Evolutionary conservation across 805 yeast species (phyloP).

Genomic region (Pichia insulana): DNA sequence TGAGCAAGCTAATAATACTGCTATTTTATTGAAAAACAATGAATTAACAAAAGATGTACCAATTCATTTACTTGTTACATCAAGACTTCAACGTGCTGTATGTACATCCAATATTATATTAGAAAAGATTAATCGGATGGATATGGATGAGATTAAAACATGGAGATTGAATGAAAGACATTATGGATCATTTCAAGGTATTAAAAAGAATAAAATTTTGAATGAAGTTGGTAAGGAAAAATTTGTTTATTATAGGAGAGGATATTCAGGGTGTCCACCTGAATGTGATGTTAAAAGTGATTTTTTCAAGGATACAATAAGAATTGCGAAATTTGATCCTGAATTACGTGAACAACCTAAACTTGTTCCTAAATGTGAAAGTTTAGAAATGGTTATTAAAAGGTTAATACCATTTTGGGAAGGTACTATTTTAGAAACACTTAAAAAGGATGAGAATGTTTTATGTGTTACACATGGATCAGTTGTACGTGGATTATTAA

Average conservation of each 20-base stretch:
- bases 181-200: constrained; percentile 76
- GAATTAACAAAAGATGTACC: constrained; percentile 36
- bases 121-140: constrained; percentile 43
- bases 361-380: constrained; percentile 63
- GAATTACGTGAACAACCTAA: constrained; percentile 24
- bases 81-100: constrained; percentile 64
- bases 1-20: constrained; percentile 60
- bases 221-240: constrained; percentile 60
- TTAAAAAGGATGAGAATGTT: constrained; percentile 45
- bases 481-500: constrained; percentile 67
- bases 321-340: constrained; percentile 25
- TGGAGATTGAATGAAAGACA: constrained; percentile 84
- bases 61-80: constrained; percentile 36
- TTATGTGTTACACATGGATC: constrained; percentile 76
- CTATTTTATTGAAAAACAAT: constrained; percentile 42
- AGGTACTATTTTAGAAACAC: constrained; percentile 40
- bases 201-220: constrained; percentile 59
- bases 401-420: constrained; percentile 57
- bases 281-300: constrained; percentile 30
- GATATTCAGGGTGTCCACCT: constrained; percentile 67
- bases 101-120: constrained; percentile 66
- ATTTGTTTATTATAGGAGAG: constrained; percentile 75
- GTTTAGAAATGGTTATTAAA: constrained; percentile 60
- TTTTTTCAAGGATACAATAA: constrained; percentile 27
- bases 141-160: constrained; percentile 45